Percentiles rank a stretch among this genome's conserved stretches.
Conservation (phyloP, 169 alveolate species). For the Plasmodium vinckei region DNA sequence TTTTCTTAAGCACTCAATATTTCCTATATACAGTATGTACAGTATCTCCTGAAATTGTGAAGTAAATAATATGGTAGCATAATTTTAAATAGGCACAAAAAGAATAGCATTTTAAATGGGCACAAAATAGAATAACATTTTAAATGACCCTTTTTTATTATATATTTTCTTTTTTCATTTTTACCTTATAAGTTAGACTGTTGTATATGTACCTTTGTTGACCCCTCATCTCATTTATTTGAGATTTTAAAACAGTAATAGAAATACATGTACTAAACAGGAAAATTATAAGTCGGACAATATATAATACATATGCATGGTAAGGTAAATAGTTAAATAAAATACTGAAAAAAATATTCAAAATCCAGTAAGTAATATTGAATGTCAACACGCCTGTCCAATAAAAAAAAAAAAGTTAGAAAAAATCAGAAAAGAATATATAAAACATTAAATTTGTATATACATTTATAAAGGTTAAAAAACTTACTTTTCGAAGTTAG, state of each 20-base stretch:
- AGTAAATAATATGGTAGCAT: neutral
- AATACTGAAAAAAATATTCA: conserved; percentile 24
- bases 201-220: neutral
- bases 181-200: conserved; percentile 50
- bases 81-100: neutral
- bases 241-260: conserved; percentile 1
- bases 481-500: conserved; percentile 35
- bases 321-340: conserved; percentile 44
- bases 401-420: neutral
- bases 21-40: conserved; percentile 80
- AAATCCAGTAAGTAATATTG: conserved; percentile 50
- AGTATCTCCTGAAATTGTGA: neutral
- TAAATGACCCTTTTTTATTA: neutral
- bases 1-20: conserved; percentile 78
- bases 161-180: neutral
- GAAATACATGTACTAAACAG: conserved; percentile 30
- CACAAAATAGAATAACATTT: neutral
- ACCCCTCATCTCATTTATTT: conserved; percentile 2
- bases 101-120: neutral
- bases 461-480: neutral
- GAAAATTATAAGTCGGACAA: conserved; percentile 25
- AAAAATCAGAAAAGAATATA: neutral
- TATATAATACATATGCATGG: conserved; percentile 42
- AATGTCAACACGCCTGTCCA: conserved; percentile 39
- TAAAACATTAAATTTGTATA: neutral